phyloP scores from a whole-genome alignment of 257 asterid genomes.

The Cordia subcordata region DNA sequence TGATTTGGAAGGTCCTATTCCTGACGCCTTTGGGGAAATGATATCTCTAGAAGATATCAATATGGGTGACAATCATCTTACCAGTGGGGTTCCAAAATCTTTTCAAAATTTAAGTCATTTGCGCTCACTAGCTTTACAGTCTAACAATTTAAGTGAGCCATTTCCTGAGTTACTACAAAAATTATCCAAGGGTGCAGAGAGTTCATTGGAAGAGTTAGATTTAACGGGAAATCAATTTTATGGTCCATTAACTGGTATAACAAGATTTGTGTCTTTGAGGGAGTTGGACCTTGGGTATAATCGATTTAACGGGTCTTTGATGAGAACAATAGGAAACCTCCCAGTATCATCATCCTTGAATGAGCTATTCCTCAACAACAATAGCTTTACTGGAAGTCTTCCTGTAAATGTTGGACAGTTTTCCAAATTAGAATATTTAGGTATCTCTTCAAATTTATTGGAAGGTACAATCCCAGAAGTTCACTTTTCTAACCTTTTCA shows the following conservation, averaged over 20 bases:
- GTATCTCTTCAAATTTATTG: conserved; percentile 14
- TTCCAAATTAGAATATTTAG: conserved; percentile 2
- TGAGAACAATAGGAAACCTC: too few relatives aligned
- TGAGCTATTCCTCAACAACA: conserved; percentile 1
- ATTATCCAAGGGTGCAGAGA: not conserved
- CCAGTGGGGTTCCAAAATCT: too few relatives aligned
- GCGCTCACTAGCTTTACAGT: too few relatives aligned
- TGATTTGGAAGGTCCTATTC: not conserved
- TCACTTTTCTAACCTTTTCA: conserved; percentile 13
- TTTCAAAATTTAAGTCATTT: too few relatives aligned
- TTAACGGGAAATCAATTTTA: too few relatives aligned
- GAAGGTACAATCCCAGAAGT: conserved; percentile 19
- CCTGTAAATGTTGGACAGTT: conserved; percentile 16
- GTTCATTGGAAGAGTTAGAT: not conserved
- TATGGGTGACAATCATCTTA: too few relatives aligned
- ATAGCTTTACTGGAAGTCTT: not conserved
- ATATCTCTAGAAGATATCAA: too few relatives aligned
- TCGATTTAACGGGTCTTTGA: conserved; percentile 10
- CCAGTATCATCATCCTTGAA: conserved; percentile 1
- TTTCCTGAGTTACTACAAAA: too few relatives aligned
- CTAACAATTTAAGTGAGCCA: too few relatives aligned
- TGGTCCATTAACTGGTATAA: too few relatives aligned
- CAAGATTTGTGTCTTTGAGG: not conserved
- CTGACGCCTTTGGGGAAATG: too few relatives aligned
- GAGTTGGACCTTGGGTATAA: conserved; percentile 10